Base-by-base conservation (phyloP, 1,139 yeast genomes). In the Meyerozyma athensensis region DNA sequence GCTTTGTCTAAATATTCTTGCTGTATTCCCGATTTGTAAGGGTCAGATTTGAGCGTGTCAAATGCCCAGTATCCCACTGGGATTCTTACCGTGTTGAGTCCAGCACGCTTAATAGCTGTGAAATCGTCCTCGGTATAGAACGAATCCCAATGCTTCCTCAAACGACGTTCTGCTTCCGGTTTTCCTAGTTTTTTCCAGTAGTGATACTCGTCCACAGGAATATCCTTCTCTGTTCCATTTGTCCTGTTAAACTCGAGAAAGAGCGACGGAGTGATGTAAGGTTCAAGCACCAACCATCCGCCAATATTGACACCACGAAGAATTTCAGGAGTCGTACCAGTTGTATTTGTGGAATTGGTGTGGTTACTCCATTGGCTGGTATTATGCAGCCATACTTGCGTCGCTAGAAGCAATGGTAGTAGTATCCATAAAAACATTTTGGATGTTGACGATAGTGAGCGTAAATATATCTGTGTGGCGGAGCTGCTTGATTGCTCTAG, bases 31-130 rank as follows among this genome's bases (percentile, higher is more conserved):
- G 61, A 60, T 6, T 79, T 79, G 43, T 77, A 80, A 1, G 85
- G 84, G 53, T 80, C 86, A 18, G 54, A 56, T 21, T 63, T 63
- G 24, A 70, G 50, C 21, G 52, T 52, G 42, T 65, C 62, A 58
- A 79, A 79, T 4, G 85, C 80, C 86, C 86, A 79, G 53, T 80
- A 80, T 2, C 86, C 86, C 31, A 79, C 65, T 4, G 86, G 86
- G 19, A 80, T 67, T 42, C 86, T 62, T 10, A 79, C 83, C 62
- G 78, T 62, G 48, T 79, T 80, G 44, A 80, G 64, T 0, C 85
- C 86, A 39, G 58, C 61, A 6, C 51, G 49, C 32, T 65, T 62
- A 30, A 79, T 79, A 33, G 62, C 51, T 22, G 56, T 49, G 42
- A 79, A 77, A 52, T 80, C 86, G 7, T 59, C 50, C 50, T 77